These are phyloP conservation scores for Oryza meridionalis DNA, from an alignment of 176 grass and related monocot genomes.

Conservation along the genomic window DNA sequence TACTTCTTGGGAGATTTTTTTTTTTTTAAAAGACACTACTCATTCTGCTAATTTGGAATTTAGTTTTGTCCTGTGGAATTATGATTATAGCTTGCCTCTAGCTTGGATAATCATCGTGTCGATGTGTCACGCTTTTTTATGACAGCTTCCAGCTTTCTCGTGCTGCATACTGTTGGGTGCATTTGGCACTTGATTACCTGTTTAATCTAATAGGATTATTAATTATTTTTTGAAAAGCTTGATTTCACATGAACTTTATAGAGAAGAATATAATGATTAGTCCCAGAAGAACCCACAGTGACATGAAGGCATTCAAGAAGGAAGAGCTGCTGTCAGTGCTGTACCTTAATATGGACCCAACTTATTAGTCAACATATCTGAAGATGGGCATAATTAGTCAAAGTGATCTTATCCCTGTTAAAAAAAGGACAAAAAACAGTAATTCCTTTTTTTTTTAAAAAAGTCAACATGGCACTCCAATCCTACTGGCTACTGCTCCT, in stretches of 20 bases:
- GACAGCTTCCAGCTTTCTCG: constrained; percentile 21
- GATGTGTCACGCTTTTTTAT: not conserved
- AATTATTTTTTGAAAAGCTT: no score
- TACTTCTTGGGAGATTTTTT: not conserved
- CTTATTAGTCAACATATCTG: not conserved
- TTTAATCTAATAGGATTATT: not conserved
- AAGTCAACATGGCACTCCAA: not conserved
- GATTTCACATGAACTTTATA: not conserved
- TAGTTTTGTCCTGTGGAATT: constrained; percentile 10
- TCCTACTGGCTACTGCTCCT: not conserved
- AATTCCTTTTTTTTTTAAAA: not conserved
- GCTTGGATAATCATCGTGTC: constrained; percentile 21
- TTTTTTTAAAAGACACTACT: no score
- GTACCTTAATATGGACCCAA: not conserved
- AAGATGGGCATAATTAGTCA: not conserved
- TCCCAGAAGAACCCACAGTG: no score
- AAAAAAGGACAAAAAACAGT: not conserved
- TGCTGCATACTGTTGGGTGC: constrained; percentile 1
- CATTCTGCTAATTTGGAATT: not conserved
- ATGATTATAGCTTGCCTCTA: constrained; percentile 1
- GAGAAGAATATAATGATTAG: not conserved
- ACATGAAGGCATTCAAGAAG: not conserved
- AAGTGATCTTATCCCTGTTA: not conserved
- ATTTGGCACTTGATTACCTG: not conserved
- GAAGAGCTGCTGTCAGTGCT: no score